Base-by-base conservation (phyloP, 106 monocot species). In the Platanthera zijinensis region DNA sequence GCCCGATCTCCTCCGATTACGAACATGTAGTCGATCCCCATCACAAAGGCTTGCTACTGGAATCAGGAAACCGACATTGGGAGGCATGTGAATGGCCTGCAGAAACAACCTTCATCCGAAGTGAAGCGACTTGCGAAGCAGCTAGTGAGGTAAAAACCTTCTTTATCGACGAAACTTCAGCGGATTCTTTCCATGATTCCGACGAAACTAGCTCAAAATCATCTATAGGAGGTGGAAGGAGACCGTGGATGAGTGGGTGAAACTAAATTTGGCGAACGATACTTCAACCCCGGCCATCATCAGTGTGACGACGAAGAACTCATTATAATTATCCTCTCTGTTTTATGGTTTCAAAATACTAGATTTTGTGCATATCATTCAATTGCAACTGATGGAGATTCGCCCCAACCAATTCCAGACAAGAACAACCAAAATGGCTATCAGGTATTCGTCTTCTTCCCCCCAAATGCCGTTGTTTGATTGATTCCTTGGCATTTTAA, bases 201-300 rank as follows among this genome's bases (percentile, higher is more conserved):
- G 25, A 46, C 69, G 67, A 39, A 68, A 68, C 8, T 47, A 5
- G 7, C 72, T 22, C 50, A 18, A 19, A 72, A 72, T 72, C 15
- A 50, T 48, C 18, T 68, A 19, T 82, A 88, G 88, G 76, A 90
- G 85, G 52, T 90, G 90, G 90, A 90, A 90, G 52, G 90, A 87
- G 10, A 74, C 84, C 10, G 86, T 90, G 15, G 87, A 86, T 50
- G 84, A 90, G 6, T 87, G 84, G 86, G 90, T 85, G 75, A 90
- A 87, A 75, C 28, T 46, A 13, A 86, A 78, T 78, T 69, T 83
- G 8, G 57, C 82, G 8, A 52, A 77, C 72, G 82, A 79, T 51
- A 14, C 73, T 1, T 73, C 83, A 50, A 59, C 79, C 6, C 76
- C 85, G 53, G 74, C 86, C 21, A 81, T 81, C 72, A 89, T 81